A percentile compares a stretch with the other conserved stretches of the same genome.
phyloP scores from a whole-genome alignment of 225 moss, liverwort and hornwort genomes.

The Marchantia polymorpha region DNA sequence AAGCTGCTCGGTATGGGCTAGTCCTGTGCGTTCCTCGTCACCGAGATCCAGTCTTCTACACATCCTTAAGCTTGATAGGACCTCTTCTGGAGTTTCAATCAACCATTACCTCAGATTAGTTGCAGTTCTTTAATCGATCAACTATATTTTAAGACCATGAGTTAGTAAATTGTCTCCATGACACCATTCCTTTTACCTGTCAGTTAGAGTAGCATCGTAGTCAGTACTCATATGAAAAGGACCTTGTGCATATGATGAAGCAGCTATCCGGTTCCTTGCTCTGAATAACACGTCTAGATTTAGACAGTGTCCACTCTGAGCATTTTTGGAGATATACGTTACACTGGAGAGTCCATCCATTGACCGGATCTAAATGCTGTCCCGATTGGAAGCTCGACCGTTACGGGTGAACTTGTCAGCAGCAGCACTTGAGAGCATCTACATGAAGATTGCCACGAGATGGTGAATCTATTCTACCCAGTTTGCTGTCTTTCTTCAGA shows the following conservation, averaged over 20 bases:
- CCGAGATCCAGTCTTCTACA: not conserved
- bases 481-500: not conserved
- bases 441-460: not conserved
- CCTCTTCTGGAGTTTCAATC: not conserved
- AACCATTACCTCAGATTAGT: not conserved
- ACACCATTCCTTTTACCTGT: not conserved
- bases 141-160: not conserved
- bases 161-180: not conserved
- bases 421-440: not conserved
- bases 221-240: not conserved
- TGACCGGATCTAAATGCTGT: not conserved
- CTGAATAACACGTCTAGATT: not conserved
- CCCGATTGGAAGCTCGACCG: slow-evolving; percentile 1
- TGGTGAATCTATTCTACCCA: not conserved
- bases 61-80: not conserved
- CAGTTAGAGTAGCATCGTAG: not conserved
- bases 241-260: not conserved
- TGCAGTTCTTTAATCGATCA: not conserved
- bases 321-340: not conserved
- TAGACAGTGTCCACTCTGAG: not conserved
- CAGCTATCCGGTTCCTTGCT: not conserved
- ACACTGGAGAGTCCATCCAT: not conserved
- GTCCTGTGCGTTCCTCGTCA: not conserved
- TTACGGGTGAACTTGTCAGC: not conserved
- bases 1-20: not conserved